phyloP scores from a whole-genome alignment of 768 basidiomycete genomes.

The Termitomyces heimii region DNA sequence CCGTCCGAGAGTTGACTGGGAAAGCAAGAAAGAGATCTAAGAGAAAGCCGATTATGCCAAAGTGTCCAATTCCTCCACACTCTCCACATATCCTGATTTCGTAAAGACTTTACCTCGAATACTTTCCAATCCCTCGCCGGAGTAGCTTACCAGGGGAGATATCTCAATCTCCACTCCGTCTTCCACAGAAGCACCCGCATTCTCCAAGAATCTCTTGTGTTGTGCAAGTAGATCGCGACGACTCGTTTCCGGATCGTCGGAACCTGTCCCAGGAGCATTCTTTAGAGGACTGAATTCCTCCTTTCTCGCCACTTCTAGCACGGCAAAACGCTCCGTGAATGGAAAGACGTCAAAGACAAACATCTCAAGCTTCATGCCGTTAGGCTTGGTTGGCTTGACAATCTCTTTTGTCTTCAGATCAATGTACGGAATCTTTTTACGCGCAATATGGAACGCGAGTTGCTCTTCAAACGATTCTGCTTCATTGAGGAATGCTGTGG shows the following conservation, averaged over 20 bases:
- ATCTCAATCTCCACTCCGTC: constrained; percentile 86
- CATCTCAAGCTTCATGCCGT: constrained; percentile 98
- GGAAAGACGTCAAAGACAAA: constrained; percentile 99
- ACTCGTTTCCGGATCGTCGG: constrained; percentile 89
- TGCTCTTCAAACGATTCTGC: constrained; percentile 80
- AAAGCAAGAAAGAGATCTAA: neutral
- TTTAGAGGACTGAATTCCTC: constrained; percentile 98
- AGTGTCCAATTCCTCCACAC: constrained; percentile 65
- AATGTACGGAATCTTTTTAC: constrained; percentile 91
- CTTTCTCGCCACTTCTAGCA: constrained; percentile 80
- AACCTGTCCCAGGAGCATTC: constrained; percentile 89
- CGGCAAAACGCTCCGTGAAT: constrained; percentile 74
- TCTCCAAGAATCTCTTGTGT: constrained; percentile 78
- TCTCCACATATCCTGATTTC: constrained; percentile 65
- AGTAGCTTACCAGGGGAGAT: constrained; percentile 83
- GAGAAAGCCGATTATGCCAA: constrained; percentile 25
- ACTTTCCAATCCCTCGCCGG: constrained; percentile 83
- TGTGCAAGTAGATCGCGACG: constrained; percentile 85
- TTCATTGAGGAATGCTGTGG: constrained; percentile 71
- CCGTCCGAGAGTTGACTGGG: neutral
- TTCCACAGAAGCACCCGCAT: constrained; percentile 66
- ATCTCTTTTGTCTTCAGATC: constrained; percentile 60
- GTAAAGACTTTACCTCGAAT: constrained; percentile 75
- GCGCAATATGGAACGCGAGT: constrained; percentile 96
- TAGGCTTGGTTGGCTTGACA: constrained; percentile 83